Percentiles rank a stretch among this genome's conserved stretches.
These are phyloP conservation scores for Neofusicoccum ribis DNA, from an alignment of 2,329 filamentous ascomycete genomes.

Conservation along the genomic window DNA sequence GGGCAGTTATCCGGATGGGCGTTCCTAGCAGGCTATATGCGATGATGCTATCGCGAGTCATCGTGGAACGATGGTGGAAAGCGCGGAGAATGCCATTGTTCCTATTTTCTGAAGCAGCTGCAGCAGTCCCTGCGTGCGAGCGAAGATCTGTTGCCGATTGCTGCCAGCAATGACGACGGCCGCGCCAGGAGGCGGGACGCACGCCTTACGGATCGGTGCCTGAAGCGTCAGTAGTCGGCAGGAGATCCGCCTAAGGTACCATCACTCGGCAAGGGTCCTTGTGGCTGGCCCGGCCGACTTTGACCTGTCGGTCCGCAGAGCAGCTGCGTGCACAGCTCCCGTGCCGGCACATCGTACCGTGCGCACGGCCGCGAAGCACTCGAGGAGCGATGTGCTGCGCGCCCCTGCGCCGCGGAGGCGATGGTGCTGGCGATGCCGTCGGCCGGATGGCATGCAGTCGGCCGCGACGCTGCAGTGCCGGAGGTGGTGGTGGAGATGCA, in stretches of 20 bases:
- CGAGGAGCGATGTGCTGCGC: too few relatives aligned
- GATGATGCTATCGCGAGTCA: not conserved
- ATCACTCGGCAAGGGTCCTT: not conserved
- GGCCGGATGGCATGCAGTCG: not conserved
- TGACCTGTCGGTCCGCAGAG: too few relatives aligned
- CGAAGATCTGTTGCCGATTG: not conserved
- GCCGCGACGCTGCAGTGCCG: not conserved
- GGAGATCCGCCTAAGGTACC: not conserved
- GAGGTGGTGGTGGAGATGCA: not conserved
- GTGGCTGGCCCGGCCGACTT: not conserved
- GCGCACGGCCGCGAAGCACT: too few relatives aligned
- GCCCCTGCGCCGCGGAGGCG: too few relatives aligned
- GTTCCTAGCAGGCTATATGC: not conserved
- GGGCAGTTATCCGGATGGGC: not conserved
- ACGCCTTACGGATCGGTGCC: not conserved
- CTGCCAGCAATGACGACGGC: not conserved
- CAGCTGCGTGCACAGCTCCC: too few relatives aligned
- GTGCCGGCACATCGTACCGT: too few relatives aligned
- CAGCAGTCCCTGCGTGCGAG: not conserved
- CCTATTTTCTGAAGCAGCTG: constrained; percentile 6
- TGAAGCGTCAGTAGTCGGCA: not conserved
- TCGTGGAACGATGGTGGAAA: not conserved
- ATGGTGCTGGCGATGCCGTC: too few relatives aligned
- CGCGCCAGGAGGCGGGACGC: not conserved
- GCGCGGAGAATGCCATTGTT: constrained; percentile 5